phyloP scores from a whole-genome alignment of 768 basidiomycete genomes.

The Naganishia friedmannii region DNA sequence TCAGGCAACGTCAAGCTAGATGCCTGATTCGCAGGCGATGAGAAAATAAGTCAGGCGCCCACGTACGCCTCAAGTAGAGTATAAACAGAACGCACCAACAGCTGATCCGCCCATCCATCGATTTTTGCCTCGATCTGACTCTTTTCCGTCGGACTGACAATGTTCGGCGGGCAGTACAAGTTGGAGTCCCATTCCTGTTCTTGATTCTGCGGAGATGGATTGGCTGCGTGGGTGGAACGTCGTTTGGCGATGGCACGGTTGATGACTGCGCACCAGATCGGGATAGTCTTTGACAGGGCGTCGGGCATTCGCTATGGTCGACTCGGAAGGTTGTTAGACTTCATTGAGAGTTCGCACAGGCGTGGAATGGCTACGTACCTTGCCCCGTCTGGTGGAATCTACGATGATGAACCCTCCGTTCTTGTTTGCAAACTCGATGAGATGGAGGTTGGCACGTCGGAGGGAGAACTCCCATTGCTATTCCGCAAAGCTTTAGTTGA shows the following conservation, averaged over 20 bases:
- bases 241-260: slow-evolving; percentile 60
- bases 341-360: not conserved
- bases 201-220: not conserved
- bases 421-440: slow-evolving; percentile 62
- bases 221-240: slow-evolving; percentile 37
- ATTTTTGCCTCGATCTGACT: slow-evolving; percentile 68
- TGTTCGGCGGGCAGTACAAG: slow-evolving; percentile 68
- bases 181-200: slow-evolving; percentile 57
- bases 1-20: slow-evolving; percentile 70
- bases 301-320: slow-evolving; percentile 71
- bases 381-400: slow-evolving; percentile 88
- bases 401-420: slow-evolving; percentile 78
- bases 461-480: slow-evolving; percentile 74
- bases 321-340: no score
- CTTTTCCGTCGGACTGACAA: slow-evolving; percentile 64
- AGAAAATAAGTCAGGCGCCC: no score
- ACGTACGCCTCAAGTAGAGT: no score
- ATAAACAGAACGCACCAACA: slow-evolving; percentile 60
- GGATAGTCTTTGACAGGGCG: slow-evolving; percentile 86
- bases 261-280: slow-evolving; percentile 84
- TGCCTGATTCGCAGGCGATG: slow-evolving; percentile 58
- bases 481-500: slow-evolving; percentile 53
- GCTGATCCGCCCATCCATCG: slow-evolving; percentile 65
- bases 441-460: slow-evolving; percentile 75
- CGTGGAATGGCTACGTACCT: slow-evolving; percentile 49